Base-by-base conservation (phyloP, 805 yeast genomes). In the Komagataella populi region DNA sequence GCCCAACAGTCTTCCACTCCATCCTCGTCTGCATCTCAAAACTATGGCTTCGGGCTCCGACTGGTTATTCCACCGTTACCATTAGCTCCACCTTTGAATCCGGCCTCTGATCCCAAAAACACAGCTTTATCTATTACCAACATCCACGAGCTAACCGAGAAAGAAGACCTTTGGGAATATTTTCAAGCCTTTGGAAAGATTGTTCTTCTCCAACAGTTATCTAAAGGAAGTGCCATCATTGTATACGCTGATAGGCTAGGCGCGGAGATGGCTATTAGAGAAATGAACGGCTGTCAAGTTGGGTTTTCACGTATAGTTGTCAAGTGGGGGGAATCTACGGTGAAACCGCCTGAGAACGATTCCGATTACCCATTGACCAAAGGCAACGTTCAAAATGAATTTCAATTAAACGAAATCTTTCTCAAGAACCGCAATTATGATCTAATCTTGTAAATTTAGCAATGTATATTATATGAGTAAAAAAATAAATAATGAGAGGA, bases 231-330 rank as follows among this genome's bases (percentile, higher is more conserved):
- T 67, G 96, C 96, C 0, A 88, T 90, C 68, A 88, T 89, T 51
- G 95, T 87, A 65, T 89, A 77, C 63, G 77, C 80, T 45, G 78
- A 83, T 50, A 72, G 96, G 52, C 79, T 80, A 47, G 81, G 87
- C 57, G 96, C 96, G 1, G 96, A 90, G 66, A 74, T 74, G 51
- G 95, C 96, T 8, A 85, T 89, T 55, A 72, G 78, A 43, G 84
- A 83, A 55, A 84, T 89, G 95, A 96, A 89, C 67, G 96, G 96
- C 7, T 87, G 81, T 62, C 87, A 88, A 44, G 83, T 89, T 58
- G 90, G 49, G 8, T 89, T 87, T 53, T 83, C 87, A 52, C 75
- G 91, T 55, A 81, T 89, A 49, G 73, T 96, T 58, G 74, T 89
- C 53, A 83, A 91, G 50, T 89, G 96, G 96, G 96, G 96, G 44